Percentiles rank a stretch among this genome's conserved stretches.
Conservation (phyloP, 768 basidiomycete species). For the Rhodocollybia butyracea region DNA sequence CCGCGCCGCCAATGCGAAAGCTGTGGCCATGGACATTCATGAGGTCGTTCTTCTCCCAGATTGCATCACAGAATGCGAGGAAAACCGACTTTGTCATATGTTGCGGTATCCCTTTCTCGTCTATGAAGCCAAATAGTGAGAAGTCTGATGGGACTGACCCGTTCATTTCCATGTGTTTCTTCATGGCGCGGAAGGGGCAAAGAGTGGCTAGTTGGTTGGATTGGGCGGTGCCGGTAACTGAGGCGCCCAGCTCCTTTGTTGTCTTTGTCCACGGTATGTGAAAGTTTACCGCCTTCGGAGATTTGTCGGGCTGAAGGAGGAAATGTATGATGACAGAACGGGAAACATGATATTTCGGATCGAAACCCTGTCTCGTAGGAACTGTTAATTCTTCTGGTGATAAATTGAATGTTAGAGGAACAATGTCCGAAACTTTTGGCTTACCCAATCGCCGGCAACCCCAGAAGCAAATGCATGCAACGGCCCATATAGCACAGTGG, state of each 20-base stretch:
- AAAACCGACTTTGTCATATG: constrained; percentile 11
- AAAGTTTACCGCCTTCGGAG: no score
- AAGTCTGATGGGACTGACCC: constrained; percentile 19
- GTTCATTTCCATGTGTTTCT: constrained; percentile 20
- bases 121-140: constrained; percentile 11
- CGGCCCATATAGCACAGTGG: constrained; percentile 33
- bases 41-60: constrained; percentile 12
- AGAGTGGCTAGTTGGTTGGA: background rate
- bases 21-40: constrained; percentile 16
- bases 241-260: constrained; percentile 19
- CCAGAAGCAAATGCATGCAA: constrained; percentile 32
- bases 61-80: constrained; percentile 7
- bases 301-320: no score
- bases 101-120: background rate
- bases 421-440: constrained; percentile 16
- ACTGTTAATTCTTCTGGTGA: no score
- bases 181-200: no score
- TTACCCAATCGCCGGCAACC: constrained; percentile 27
- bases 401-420: constrained; percentile 22
- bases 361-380: no score
- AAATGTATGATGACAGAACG: no score
- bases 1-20: constrained; percentile 25
- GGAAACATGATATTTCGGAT: no score
- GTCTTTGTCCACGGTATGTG: constrained; percentile 36
- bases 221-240: constrained; percentile 19